A percentile compares a stretch with the other conserved stretches of the same genome.
Conservation (phyloP, 306 rosid species). For the Citrullus colocynthis region DNA sequence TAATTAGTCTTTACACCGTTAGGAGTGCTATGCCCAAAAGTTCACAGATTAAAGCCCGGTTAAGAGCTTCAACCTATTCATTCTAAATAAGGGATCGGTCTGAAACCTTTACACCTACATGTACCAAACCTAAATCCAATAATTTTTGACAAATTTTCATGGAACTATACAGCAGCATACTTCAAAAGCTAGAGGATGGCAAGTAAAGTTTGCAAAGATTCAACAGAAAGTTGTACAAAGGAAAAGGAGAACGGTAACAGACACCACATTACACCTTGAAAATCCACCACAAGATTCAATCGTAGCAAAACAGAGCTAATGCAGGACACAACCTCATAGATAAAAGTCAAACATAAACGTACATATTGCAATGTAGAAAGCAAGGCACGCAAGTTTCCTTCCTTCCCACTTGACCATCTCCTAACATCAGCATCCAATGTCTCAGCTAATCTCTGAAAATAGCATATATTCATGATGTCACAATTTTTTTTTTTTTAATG, state of each 20-base stretch:
- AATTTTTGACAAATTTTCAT: not conserved
- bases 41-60: not conserved
- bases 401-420: slow-evolving; percentile 99
- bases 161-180: not conserved
- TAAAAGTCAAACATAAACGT: slow-evolving; percentile 22
- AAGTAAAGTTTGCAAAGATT: not conserved
- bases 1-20: not conserved
- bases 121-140: not conserved
- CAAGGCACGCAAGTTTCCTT: slow-evolving; percentile 94
- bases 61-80: not conserved
- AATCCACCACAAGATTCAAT: not conserved
- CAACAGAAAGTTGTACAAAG: not conserved
- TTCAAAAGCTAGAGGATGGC: not conserved
- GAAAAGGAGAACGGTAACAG: not conserved
- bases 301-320: not conserved
- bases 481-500: not conserved
- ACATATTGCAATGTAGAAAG: slow-evolving; percentile 98
- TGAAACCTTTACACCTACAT: not conserved
- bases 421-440: slow-evolving; percentile 89
- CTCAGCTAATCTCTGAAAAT: slow-evolving; percentile 83
- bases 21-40: not conserved
- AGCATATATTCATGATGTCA: slow-evolving; percentile 20
- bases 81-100: not conserved
- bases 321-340: not conserved
- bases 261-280: not conserved